Percentiles rank a stretch among this genome's conserved stretches.
phyloP scores from a whole-genome alignment of 2,329 filamentous ascomycete genomes.

The Hypoxylon sp. region DNA sequence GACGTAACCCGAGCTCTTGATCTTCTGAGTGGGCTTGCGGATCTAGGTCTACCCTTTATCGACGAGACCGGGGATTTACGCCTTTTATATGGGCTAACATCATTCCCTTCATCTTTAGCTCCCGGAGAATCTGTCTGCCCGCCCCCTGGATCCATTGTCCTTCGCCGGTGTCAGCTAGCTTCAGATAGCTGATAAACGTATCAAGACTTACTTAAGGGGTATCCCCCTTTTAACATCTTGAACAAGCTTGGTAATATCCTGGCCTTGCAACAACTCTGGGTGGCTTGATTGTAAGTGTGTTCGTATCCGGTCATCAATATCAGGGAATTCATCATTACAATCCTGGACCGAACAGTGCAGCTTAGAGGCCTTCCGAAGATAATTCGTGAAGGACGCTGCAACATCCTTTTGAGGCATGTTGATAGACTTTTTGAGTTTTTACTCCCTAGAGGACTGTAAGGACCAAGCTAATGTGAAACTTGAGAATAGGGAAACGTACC shows the following conservation, averaged over 20 bases:
- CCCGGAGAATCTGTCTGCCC: slow-evolving; percentile 13
- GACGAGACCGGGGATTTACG: slow-evolving; percentile 44
- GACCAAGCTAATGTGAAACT: neutral
- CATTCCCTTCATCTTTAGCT: slow-evolving; percentile 30
- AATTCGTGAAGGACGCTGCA: slow-evolving; percentile 39
- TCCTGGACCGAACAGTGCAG: slow-evolving; percentile 24
- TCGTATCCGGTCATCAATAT: slow-evolving; percentile 40
- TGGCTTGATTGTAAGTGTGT: slow-evolving; percentile 34
- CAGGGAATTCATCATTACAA: slow-evolving; percentile 33
- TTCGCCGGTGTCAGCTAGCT: slow-evolving; percentile 24
- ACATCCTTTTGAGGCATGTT: slow-evolving; percentile 39
- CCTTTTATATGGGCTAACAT: slow-evolving; percentile 38
- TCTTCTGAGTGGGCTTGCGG: slow-evolving; percentile 44
- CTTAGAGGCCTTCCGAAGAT: slow-evolving; percentile 40
- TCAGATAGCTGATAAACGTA: neutral
- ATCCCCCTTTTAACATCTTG: slow-evolving; percentile 35
- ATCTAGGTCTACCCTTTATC: slow-evolving; percentile 33
- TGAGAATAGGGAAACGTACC: neutral
- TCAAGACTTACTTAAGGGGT: slow-evolving; percentile 25
- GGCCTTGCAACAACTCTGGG: slow-evolving; percentile 22
- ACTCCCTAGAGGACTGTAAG: slow-evolving; percentile 2
- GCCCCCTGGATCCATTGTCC: slow-evolving; percentile 25
- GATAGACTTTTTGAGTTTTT: neutral
- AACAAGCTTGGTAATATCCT: slow-evolving; percentile 25
- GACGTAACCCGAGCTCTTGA: slow-evolving; percentile 45